Evolutionary conservation across 179 eudicot genomes (phyloP).

Genomic region (Silene noctiflora): DNA sequence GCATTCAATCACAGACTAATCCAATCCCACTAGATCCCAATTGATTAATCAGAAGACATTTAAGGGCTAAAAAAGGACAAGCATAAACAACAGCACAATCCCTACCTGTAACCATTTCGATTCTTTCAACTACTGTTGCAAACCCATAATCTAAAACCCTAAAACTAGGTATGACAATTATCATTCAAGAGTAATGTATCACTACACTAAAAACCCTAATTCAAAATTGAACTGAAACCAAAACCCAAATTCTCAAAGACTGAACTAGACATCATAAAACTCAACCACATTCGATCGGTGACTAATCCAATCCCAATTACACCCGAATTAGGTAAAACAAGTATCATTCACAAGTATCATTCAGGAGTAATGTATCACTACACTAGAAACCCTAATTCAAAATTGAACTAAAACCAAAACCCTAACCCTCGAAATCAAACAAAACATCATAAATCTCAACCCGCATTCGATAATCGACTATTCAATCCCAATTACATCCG

Average conservation of each 20-base stretch:
- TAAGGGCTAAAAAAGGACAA: not conserved
- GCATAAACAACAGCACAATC: not conserved
- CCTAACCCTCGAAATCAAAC: not conserved
- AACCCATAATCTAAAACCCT: not conserved
- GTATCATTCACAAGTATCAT: not conserved
- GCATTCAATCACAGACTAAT: not conserved
- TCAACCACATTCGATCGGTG: not conserved
- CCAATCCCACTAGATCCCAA: not conserved
- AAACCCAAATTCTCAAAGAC: not conserved
- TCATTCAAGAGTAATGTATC: not conserved
- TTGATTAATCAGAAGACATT: not conserved
- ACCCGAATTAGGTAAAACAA: not conserved
- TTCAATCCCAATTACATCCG: not conserved
- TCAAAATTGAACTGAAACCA: not conserved
- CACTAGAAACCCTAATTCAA: constrained; percentile 9
- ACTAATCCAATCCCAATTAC: not conserved
- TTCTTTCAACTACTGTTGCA: not conserved
- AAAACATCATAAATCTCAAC: not conserved
- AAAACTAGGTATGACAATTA: not conserved
- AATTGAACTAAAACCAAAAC: not conserved
- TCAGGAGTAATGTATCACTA: not conserved
- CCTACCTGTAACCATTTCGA: not conserved
- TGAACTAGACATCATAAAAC: not conserved
- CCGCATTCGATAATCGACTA: not conserved
- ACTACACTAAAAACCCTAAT: not conserved